Percentiles rank a stretch among this genome's conserved stretches.
Evolutionary conservation across 345 rosid species (phyloP).

Genomic region (Luvunga scandens): DNA sequence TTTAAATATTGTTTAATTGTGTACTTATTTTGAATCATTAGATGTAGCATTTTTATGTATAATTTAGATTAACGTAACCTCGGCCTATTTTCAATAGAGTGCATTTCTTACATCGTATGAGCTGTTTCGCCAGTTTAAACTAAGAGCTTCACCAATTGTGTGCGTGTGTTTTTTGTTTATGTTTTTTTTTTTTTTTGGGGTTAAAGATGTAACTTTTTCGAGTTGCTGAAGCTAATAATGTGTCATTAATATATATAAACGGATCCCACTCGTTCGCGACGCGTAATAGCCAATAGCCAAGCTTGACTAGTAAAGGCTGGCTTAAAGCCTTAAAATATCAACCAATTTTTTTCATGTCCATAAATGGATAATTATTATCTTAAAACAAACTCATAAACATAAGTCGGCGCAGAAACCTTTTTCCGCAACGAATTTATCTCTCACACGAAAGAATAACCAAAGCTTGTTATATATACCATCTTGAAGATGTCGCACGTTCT

Average conservation of each 20-base stretch:
- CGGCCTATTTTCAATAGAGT: too few species aligned
- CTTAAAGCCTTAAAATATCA: neutral
- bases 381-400: neutral
- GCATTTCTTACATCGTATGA: too few species aligned
- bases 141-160: too few species aligned
- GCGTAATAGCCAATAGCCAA: neutral
- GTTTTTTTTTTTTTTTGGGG: too few species aligned
- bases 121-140: too few species aligned
- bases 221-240: neutral
- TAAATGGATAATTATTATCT: neutral
- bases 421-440: neutral
- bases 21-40: too few species aligned
- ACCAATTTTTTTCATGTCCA: neutral
- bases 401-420: neutral
- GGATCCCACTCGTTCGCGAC: neutral
- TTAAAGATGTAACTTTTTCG: too few species aligned
- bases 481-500: neutral
- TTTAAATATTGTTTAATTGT: too few species aligned
- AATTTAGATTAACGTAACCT: too few species aligned
- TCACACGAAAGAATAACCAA: neutral
- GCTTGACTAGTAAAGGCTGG: neutral
- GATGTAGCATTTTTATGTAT: too few species aligned
- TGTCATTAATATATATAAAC: neutral
- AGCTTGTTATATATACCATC: neutral
- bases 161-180: too few species aligned